Evolutionary conservation across 768 basidiomycete species (phyloP), one percentile per base, ranked within the genome.

Genomic region (Lactarius tabidus): DNA sequence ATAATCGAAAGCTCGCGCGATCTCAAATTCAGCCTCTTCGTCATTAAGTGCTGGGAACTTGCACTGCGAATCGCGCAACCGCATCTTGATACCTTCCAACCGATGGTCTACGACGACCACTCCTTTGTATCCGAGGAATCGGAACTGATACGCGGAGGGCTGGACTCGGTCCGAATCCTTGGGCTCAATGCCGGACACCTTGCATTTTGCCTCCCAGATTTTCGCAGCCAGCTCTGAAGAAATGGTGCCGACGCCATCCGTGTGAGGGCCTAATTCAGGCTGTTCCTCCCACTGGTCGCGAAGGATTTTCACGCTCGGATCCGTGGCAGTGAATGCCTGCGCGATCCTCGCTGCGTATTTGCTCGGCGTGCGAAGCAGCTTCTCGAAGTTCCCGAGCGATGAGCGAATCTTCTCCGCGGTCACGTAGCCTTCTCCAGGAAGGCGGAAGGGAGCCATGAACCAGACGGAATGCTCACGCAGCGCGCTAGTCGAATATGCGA

Each of bases 251-350:
- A 89, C 84, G 33, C 92, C 92, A 63, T 94, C 92, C 0, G 91
- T 93, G 71, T 86, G 87, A 28, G 80, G 65, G 65, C 79, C 79
- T 14, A 91, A 75, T 72, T 93, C 91, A 0, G 73, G 71, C 54
- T 91, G 80, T 61, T 80, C 77, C 57, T 85, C 81, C 85, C 91
- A 92, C 69, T 93, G 80, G 52, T 79, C 67, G 2, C 74, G 74
- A 8, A 67, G 63, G 56, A 93, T 84, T 23, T 72, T 74, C 23
- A 92, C 84, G 1, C 89, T 89, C 0, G 86, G 83, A 66, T 90
- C 86, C 2, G 93, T 95, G 2, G 89, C 87, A 0, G 90, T 90
- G 70, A 95, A 93, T 0, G 90, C 89, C 75, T 92, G 92, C 8
- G 89, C 87, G 64, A 94, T 77, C 23, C 93, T 84, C 17, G 93